phyloP scores from a whole-genome alignment of 345 rosid species.

The Cochlearia excelsa region DNA sequence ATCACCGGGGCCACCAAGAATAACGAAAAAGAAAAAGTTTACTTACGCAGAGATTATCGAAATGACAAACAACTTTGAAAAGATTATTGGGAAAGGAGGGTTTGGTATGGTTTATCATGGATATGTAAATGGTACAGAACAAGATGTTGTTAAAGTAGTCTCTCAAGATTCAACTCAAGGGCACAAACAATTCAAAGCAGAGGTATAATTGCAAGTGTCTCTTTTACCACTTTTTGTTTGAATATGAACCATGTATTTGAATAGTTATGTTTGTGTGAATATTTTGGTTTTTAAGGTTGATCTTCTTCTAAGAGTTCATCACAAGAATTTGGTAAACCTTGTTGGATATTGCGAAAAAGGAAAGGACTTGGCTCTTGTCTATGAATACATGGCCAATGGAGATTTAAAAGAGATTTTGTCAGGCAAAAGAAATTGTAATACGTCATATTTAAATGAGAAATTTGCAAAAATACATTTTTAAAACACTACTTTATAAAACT shows the following conservation, averaged over 20 bases:
- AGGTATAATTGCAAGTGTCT: conserved; percentile 23
- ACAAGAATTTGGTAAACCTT: conserved; percentile 44
- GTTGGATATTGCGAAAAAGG: conserved; percentile 44
- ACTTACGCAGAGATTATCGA: conserved; percentile 27
- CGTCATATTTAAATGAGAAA: too few species aligned
- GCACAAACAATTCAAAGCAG: conserved; percentile 34
- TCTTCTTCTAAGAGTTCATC: conserved; percentile 55
- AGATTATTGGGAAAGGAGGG: conserved; percentile 41
- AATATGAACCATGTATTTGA: not conserved
- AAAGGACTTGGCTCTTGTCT: conserved; percentile 38
- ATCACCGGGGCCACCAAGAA: conserved; percentile 5
- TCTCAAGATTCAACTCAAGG: conserved; percentile 37
- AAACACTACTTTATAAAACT: too few species aligned
- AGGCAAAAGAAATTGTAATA: conserved; percentile 25
- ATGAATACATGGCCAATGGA: conserved; percentile 51
- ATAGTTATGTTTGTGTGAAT: not conserved
- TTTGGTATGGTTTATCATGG: conserved; percentile 43
- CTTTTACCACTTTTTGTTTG: not conserved
- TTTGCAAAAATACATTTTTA: too few species aligned
- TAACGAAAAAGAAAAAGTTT: conserved; percentile 14
- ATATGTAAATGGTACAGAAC: conserved; percentile 21
- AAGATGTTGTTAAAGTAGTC: conserved; percentile 36
- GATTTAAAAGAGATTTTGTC: conserved; percentile 36
- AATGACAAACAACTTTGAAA: conserved; percentile 39
- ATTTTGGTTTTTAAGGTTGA: conserved; percentile 31